Evolutionary conservation across 495 filamentous ascomycete genomes (phyloP).

Genomic region (Sordaria brevicollis): DNA sequence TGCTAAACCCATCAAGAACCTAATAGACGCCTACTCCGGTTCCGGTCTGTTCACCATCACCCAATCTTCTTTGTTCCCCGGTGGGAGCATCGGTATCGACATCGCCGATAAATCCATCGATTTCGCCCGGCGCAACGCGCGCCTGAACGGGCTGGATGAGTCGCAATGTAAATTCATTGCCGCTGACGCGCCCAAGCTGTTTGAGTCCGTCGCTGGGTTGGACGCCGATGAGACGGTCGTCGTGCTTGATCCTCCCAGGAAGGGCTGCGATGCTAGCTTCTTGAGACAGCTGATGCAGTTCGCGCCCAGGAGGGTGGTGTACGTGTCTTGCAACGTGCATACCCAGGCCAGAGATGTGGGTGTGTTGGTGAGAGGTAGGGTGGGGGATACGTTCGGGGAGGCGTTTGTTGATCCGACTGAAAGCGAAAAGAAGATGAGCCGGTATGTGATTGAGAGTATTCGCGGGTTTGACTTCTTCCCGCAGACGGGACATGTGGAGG

Average conservation of each 20-base stretch:
- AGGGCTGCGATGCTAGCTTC: conserved; percentile 85
- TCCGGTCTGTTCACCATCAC: conserved; percentile 95
- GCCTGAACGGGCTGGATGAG: conserved; percentile 55
- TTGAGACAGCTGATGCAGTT: conserved; percentile 67
- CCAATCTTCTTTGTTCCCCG: conserved; percentile 64
- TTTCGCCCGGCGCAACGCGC: conserved; percentile 69
- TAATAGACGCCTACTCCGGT: conserved; percentile 96
- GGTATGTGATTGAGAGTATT: conserved; percentile 85
- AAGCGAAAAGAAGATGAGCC: conserved; percentile 33
- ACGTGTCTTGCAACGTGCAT: conserved; percentile 96
- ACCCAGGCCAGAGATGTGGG: conserved; percentile 93
- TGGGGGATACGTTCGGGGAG: conserved; percentile 10
- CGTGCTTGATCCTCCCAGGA: conserved; percentile 87
- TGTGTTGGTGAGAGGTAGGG: conserved; percentile 56
- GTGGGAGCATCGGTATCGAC: conserved; percentile 39
- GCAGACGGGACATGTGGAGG: conserved; percentile 93
- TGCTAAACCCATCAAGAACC: conserved; percentile 51
- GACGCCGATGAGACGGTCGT: conserved; percentile 73
- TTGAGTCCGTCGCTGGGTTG: conserved; percentile 55
- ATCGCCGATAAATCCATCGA: conserved; percentile 57
- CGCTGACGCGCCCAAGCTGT: conserved; percentile 74
- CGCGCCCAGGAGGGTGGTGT: conserved; percentile 68
- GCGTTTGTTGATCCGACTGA: conserved; percentile 11
- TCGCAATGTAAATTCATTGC: conserved; percentile 61
- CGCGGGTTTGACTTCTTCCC: conserved; percentile 97